Evolutionary conservation across 129 eudicot genomes (phyloP), one percentile per base, ranked within the genome.

Genomic region (Oenanthe sinensis): DNA sequence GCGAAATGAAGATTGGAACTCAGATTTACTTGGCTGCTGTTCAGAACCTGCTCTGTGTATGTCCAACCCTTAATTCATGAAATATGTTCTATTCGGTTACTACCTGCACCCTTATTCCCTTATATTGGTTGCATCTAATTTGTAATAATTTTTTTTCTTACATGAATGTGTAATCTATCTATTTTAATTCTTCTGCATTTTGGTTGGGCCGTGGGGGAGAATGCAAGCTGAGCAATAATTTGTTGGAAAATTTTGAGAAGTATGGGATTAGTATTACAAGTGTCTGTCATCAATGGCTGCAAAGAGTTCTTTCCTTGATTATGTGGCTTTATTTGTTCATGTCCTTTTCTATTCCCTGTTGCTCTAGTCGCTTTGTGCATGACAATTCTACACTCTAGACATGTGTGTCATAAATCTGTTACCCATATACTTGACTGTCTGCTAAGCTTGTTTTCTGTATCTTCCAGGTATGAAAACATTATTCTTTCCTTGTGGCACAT

Each of bases 21-120:
- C 95, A 6, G 99, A 96, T 89, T 83, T 96, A 73, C 97, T 96
- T 26, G 99, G 92, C 79, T 96, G 99, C 78, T 96, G 97, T 84
- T 89, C 97, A 69, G 97, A 90, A 79, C 99, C 99, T 80, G 83
- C 85, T 75, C 83, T 96, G 83, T 96, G 99, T 96, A 96, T 79
- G 99, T 85, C 73, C 49, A 75, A 10, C 44, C 48, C 26, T 62
- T 11, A 39, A 68, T 39, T 44, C 62, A 52, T 74, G 26, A 11
- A n/a, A n/a, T 22, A 22, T 20, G 52, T 65, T 65, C 30, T 12
- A 24, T 24, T 65, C 20, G 3, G 20, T 70, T 39, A 39, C 24
- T 70, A 39, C 42, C 72, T 67, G 72, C 69, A 20, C 10, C 60
- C n/a, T n/a, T 22, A 4, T 8, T 28, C 60, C 58, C 5, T 24